A percentile compares a stretch with the other conserved stretches of the same genome.
Evolutionary conservation across 345 rosid genomes (phyloP).

Genomic region (Hibiscus syriacus): DNA sequence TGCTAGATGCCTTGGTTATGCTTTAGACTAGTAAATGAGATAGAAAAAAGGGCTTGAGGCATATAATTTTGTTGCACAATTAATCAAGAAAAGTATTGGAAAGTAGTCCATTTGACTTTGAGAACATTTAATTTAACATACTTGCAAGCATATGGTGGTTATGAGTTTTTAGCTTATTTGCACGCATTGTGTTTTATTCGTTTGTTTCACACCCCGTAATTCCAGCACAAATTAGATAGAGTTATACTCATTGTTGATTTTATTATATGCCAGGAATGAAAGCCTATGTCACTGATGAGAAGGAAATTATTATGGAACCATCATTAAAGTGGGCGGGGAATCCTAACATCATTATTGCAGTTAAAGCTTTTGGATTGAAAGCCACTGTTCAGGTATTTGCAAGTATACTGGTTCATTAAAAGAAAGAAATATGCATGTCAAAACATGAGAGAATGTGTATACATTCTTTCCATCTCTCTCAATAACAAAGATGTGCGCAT

Average conservation of each 20-base stretch:
- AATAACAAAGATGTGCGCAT: neutral
- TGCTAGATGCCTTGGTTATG: neutral
- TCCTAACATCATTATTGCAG: constrained; percentile 68
- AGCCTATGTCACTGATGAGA: constrained; percentile 83
- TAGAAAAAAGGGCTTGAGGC: too few relatives aligned
- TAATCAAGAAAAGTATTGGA: neutral
- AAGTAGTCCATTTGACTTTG: neutral
- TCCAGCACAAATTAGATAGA: neutral
- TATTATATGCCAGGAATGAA: constrained; percentile 60
- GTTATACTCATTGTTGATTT: neutral
- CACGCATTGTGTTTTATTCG: neutral
- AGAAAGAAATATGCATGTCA: neutral
- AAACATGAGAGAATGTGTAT: neutral
- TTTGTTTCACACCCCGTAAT: neutral
- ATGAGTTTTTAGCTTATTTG: neutral
- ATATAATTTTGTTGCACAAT: neutral
- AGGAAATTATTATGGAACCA: constrained; percentile 90
- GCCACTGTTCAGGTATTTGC: constrained; percentile 70
- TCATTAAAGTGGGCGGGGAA: constrained; percentile 89
- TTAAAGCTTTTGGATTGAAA: constrained; percentile 81
- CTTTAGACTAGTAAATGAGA: too few relatives aligned
- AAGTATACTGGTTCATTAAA: constrained; percentile 2
- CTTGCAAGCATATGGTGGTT: neutral
- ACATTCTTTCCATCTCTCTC: neutral
- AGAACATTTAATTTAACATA: neutral